Conservation (phyloP, 768 basidiomycete genomes). For the Megacollybia marginata region DNA sequence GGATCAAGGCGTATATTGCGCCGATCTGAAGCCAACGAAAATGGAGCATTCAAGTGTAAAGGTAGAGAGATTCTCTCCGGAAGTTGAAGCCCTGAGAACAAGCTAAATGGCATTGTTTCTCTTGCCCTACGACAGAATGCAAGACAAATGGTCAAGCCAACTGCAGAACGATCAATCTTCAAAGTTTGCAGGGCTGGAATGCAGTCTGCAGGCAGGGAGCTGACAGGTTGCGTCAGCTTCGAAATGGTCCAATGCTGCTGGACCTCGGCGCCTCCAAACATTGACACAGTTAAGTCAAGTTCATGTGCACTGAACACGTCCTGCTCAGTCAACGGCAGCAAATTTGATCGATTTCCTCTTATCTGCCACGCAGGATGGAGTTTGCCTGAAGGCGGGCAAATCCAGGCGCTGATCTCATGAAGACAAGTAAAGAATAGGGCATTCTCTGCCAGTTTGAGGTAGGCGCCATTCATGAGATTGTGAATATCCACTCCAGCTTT, state of each 20-base stretch:
- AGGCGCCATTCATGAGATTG: background rate
- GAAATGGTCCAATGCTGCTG: background rate
- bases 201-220: background rate
- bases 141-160: background rate
- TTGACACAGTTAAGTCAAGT: no score
- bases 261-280: no score
- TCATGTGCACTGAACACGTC: no score
- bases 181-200: background rate
- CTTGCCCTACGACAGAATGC: background rate
- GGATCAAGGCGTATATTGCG: slow-evolving; percentile 14
- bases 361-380: background rate
- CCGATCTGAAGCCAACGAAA: slow-evolving; percentile 13
- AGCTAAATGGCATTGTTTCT: background rate
- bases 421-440: background rate
- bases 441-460: background rate
- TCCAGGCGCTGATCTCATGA: background rate
- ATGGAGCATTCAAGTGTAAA: slow-evolving; percentile 13
- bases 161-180: background rate
- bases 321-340: background rate
- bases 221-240: background rate
- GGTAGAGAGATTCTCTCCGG: slow-evolving; percentile 12
- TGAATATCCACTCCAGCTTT: background rate
- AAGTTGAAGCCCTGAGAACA: slow-evolving; percentile 15
- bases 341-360: background rate
- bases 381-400: background rate